Evolutionary conservation across 331 rosid species (phyloP).

Genomic region (Arachis monticola): DNA sequence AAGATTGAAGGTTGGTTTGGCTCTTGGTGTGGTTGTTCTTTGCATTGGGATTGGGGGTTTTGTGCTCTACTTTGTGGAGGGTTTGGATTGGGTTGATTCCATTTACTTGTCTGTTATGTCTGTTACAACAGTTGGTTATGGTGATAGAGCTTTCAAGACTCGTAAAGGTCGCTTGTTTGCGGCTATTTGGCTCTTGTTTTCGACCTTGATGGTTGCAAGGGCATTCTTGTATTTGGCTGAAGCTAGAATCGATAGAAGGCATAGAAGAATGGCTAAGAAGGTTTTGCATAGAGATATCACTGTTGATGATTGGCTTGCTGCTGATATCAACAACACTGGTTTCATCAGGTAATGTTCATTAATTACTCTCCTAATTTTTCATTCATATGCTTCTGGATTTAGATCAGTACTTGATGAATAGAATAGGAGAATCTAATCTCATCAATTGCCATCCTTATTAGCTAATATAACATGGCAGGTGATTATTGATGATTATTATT

Average conservation of each 20-base stretch:
- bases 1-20: slow-evolving; percentile 81
- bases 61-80: slow-evolving; percentile 66
- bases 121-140: slow-evolving; percentile 88
- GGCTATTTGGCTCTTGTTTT: slow-evolving; percentile 70
- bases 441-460: background rate
- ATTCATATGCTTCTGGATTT: background rate
- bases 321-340: slow-evolving; percentile 69
- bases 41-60: slow-evolving; percentile 74
- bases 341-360: slow-evolving; percentile 59
- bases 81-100: slow-evolving; percentile 67
- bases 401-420: slow-evolving; percentile 17
- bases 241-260: slow-evolving; percentile 77
- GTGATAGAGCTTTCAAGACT: slow-evolving; percentile 78
- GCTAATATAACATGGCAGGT: background rate
- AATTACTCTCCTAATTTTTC: background rate
- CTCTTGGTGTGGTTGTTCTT: slow-evolving; percentile 77
- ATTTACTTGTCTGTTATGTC: slow-evolving; percentile 80
- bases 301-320: slow-evolving; percentile 76
- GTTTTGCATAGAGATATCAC: slow-evolving; percentile 77
- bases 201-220: slow-evolving; percentile 77
- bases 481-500: background rate
- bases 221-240: slow-evolving; percentile 80
- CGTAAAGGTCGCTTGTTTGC: slow-evolving; percentile 78
- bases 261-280: slow-evolving; percentile 62
- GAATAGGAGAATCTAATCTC: slow-evolving; percentile 32